Evolutionary conservation across 1,284 basidiomycete genomes (phyloP).

Genomic region (Ceratobasidium sp.): DNA sequence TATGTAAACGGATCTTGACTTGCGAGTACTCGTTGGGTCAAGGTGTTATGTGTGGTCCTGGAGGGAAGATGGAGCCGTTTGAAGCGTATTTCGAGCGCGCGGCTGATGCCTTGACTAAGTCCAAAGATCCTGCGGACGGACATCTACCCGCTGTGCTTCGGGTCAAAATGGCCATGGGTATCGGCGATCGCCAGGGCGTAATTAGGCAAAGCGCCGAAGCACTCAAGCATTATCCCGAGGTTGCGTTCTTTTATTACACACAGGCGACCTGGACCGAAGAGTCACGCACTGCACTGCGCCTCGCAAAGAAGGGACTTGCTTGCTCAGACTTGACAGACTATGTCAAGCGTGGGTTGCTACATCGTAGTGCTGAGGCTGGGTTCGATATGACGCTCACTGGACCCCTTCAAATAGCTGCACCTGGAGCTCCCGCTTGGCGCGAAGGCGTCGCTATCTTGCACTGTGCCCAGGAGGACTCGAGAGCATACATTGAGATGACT

Average conservation of each 20-base stretch:
- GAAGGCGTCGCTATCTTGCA: constrained; percentile 31
- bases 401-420: constrained; percentile 6
- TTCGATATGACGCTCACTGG: constrained; percentile 23
- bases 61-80: background rate
- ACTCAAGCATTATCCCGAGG: constrained; percentile 7
- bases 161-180: constrained; percentile 12
- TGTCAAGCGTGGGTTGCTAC: constrained; percentile 32
- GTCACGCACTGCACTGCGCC: constrained; percentile 4
- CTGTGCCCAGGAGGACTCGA: constrained; percentile 27
- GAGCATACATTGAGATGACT: constrained; percentile 38
- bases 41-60: background rate
- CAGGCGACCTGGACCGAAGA: constrained; percentile 35
- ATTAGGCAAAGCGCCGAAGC: background rate
- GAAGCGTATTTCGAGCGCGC: constrained; percentile 8
- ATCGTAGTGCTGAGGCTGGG: constrained; percentile 18
- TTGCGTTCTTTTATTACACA: constrained; percentile 31
- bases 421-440: constrained; percentile 31
- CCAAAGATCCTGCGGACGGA: constrained; percentile 15
- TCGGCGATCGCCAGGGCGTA: constrained; percentile 4
- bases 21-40: constrained; percentile 12
- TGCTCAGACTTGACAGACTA: constrained; percentile 32
- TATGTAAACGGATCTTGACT: constrained; percentile 11
- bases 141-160: constrained; percentile 8
- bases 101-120: background rate
- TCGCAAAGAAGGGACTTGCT: constrained; percentile 26